These are phyloP conservation scores for Castanopsis chinensis DNA, from an alignment of 306 rosid species.

Conservation along the genomic window DNA sequence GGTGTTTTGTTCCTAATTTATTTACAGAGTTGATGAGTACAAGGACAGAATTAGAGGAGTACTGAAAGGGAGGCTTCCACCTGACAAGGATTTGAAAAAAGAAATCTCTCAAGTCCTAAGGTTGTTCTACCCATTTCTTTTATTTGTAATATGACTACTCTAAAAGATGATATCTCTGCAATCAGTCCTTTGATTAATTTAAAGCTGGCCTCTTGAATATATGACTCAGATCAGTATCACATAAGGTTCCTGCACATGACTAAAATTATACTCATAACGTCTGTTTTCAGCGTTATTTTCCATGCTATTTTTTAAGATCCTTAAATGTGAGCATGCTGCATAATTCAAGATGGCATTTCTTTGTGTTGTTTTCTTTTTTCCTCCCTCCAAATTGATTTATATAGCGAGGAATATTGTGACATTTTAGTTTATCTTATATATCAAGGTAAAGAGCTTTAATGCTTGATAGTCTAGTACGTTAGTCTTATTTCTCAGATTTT, in stretches of 20 bases:
- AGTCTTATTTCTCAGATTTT: background rate
- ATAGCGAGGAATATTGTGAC: background rate
- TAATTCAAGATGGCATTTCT: background rate
- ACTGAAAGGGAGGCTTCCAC: conserved; percentile 86
- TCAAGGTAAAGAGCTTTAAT: background rate
- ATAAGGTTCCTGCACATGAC: background rate
- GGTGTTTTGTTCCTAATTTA: conserved; percentile 22
- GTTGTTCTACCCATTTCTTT: conserved; percentile 36
- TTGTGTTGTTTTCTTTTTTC: background rate
- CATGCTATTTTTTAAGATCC: background rate
- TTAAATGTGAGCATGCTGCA: background rate
- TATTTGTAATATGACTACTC: background rate
- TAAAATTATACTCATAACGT: background rate
- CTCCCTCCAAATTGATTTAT: background rate
- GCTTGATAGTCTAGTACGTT: background rate
- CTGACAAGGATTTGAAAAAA: conserved; percentile 78
- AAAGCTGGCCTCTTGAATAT: background rate
- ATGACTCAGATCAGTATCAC: background rate
- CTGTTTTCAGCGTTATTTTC: background rate
- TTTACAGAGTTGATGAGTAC: conserved; percentile 69
- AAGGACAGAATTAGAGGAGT: conserved; percentile 77
- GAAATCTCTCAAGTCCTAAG: conserved; percentile 71
- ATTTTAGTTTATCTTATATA: background rate
- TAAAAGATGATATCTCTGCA: background rate
- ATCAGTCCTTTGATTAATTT: background rate